Evolutionary conservation across 345 rosid species (phyloP).

Genomic region (Barbarea vulgaris): DNA sequence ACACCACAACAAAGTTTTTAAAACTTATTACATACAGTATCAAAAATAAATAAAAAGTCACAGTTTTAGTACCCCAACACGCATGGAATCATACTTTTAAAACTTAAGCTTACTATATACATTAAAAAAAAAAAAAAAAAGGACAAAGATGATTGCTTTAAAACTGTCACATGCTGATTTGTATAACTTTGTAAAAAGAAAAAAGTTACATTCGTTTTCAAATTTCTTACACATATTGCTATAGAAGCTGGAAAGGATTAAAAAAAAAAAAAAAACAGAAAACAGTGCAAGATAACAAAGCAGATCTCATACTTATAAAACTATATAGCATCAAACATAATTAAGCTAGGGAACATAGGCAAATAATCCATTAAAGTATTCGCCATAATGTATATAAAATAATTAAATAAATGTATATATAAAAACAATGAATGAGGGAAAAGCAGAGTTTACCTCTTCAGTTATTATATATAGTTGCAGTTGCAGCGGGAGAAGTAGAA

Average conservation of each 20-base stretch:
- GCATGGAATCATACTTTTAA: background rate
- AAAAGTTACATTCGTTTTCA: background rate
- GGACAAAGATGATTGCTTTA: background rate
- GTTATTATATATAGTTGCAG: background rate
- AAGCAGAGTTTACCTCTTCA: conserved; percentile 7
- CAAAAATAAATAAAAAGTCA: too few species aligned
- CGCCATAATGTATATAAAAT: background rate
- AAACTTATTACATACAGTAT: background rate
- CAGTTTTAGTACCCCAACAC: background rate
- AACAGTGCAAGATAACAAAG: background rate
- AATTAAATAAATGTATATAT: too few species aligned
- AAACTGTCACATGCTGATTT: background rate
- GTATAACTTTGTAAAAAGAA: background rate
- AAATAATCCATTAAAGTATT: too few species aligned
- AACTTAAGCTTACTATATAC: background rate
- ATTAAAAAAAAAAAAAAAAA: background rate
- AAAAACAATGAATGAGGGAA: background rate
- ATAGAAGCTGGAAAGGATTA: background rate
- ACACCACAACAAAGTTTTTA: background rate
- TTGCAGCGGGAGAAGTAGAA: background rate
- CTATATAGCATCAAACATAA: background rate
- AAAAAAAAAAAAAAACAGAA: background rate
- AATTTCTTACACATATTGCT: background rate
- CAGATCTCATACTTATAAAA: background rate
- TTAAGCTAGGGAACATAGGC: background rate